These are phyloP conservation scores for Carex scoparia DNA, from an alignment of 176 grass and related monocot species.

Conservation along the genomic window DNA sequence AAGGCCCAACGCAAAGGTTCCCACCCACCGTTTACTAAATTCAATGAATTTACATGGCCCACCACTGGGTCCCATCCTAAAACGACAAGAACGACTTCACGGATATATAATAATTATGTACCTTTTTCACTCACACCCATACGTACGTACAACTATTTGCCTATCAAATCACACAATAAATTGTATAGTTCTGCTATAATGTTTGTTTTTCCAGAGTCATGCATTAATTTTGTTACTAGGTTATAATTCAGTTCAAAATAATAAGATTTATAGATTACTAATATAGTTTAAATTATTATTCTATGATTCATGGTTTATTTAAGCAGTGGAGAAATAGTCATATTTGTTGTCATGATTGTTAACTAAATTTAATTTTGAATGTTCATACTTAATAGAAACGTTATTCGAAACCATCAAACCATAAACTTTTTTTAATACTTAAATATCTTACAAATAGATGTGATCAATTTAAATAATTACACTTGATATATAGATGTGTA, in stretches of 20 bases:
- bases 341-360: background rate
- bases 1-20: background rate
- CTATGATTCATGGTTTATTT: too few relatives aligned
- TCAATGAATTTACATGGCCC: background rate
- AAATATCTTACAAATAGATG: background rate
- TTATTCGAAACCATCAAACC: too few relatives aligned
- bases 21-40: conserved; percentile 8
- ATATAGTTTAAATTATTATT: too few relatives aligned
- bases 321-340: background rate
- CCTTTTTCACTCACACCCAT: background rate
- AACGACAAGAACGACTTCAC: conserved; percentile 7
- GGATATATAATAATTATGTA: background rate
- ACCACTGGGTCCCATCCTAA: background rate
- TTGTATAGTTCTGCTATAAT: background rate
- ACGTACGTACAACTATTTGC: background rate
- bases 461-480: background rate
- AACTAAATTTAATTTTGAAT: background rate
- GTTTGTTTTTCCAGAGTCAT: too few relatives aligned
- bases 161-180: background rate
- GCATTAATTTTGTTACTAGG: background rate
- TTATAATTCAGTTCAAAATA: background rate
- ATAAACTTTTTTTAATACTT: too few relatives aligned
- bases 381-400: background rate
- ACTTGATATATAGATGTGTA: background rate
- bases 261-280: background rate